Conservation (phyloP, 768 basidiomycete genomes). For the Podaxis sp. region DNA sequence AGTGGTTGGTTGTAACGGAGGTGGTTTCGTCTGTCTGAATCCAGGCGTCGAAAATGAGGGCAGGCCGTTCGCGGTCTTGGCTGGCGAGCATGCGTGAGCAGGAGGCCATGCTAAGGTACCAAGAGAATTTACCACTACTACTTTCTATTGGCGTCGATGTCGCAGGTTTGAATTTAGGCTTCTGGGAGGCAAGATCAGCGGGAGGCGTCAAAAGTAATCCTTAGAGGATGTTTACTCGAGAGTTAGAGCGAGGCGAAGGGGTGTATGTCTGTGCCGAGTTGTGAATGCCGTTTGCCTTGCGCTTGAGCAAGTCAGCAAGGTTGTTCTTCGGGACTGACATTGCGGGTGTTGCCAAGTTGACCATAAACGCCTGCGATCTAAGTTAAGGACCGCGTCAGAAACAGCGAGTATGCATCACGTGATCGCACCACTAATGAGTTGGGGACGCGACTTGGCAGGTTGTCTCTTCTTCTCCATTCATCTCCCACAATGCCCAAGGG, state of each 20-base stretch:
- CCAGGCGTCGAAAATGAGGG: conserved; percentile 44
- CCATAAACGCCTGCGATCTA: not conserved
- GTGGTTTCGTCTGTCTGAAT: conserved; percentile 21
- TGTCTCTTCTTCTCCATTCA: not conserved
- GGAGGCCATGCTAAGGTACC: too few species aligned
- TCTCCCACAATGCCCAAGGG: conserved; percentile 37
- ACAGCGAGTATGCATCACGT: conserved; percentile 13
- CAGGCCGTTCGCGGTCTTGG: conserved; percentile 21
- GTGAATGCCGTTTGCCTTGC: conserved; percentile 11
- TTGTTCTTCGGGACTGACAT: conserved; percentile 31
- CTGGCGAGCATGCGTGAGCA: not conserved
- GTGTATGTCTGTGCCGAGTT: not conserved
- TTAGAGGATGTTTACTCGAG: not conserved
- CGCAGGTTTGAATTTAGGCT: conserved; percentile 46
- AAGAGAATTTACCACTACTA: not conserved
- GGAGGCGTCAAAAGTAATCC: not conserved
- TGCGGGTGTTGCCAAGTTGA: not conserved
- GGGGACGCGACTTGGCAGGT: not conserved
- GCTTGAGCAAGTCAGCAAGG: conserved; percentile 34
- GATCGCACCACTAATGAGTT: not conserved
- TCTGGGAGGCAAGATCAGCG: not conserved
- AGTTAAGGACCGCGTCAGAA: not conserved
- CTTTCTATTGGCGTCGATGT: not conserved
- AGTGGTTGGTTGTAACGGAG: conserved; percentile 17
- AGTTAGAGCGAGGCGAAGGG: not conserved